Evolutionary conservation across 192 early-diverging fungal genomes (phyloP).

Genomic region (Coemansia sp.): DNA sequence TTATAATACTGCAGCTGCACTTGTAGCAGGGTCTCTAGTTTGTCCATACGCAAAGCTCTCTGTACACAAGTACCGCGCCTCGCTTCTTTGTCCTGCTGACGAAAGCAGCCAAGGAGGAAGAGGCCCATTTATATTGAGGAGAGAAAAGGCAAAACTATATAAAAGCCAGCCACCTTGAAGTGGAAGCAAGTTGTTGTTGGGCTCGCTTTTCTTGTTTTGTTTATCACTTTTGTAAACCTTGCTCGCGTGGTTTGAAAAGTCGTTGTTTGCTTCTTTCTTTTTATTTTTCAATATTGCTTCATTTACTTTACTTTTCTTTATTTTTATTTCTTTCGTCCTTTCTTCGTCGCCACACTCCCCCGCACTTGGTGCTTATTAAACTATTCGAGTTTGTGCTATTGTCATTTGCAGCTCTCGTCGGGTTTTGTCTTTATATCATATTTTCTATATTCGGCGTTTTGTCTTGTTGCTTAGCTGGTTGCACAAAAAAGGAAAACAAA

Average conservation of each 20-base stretch:
- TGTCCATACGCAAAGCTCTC: not conserved
- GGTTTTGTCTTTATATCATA: not conserved
- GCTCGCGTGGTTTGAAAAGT: not conserved
- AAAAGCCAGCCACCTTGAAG: no score
- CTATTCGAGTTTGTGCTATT: not conserved
- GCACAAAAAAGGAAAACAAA: not conserved
- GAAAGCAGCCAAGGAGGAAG: not conserved
- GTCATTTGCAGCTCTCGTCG: not conserved
- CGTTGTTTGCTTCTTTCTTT: constrained; percentile 3
- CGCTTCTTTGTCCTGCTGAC: not conserved
- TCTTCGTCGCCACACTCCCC: not conserved
- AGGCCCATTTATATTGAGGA: not conserved
- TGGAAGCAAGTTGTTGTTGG: no score
- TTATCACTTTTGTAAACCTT: not conserved
- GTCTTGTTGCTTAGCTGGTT: not conserved
- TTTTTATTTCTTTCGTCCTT: not conserved
- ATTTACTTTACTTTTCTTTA: not conserved
- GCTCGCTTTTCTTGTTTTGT: not conserved
- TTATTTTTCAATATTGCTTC: not conserved
- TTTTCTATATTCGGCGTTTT: not conserved
- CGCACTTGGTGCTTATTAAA: constrained; percentile 7
- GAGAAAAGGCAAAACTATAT: not conserved
- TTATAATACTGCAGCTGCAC: not conserved
- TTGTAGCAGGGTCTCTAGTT: not conserved
- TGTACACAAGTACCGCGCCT: not conserved